Evolutionary conservation across 2,329 filamentous ascomycete species (phyloP).

Genomic region (Exophiala oligosperma): DNA sequence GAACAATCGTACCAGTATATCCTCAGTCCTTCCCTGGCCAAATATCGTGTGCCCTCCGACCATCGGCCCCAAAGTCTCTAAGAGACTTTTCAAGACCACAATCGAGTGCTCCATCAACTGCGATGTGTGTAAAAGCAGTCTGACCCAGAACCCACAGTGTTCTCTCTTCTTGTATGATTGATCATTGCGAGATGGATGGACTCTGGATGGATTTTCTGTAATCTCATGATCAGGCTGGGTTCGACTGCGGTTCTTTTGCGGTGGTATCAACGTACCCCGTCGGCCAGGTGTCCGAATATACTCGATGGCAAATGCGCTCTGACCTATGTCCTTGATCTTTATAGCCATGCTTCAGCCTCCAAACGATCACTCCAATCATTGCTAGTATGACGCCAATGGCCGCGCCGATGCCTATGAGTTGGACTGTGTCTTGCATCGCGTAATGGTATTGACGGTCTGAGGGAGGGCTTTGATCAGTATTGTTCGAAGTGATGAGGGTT

Average conservation of each 20-base stretch:
- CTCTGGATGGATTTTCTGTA: background rate
- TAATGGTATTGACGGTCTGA: background rate
- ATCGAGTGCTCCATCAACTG: too few species aligned
- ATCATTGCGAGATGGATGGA: background rate
- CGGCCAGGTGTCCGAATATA: background rate
- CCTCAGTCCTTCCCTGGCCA: too few species aligned
- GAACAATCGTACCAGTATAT: too few species aligned
- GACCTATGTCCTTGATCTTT: background rate
- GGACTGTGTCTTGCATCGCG: background rate
- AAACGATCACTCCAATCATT: background rate
- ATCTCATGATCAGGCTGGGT: background rate
- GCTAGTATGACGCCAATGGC: background rate
- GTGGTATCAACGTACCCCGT: background rate
- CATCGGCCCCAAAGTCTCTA: too few species aligned
- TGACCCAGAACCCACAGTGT: too few species aligned
- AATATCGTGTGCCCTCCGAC: too few species aligned
- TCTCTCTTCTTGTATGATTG: too few species aligned
- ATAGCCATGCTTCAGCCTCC: background rate
- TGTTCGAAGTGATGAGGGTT: background rate
- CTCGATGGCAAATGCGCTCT: background rate
- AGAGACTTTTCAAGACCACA: too few species aligned
- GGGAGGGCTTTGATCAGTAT: background rate
- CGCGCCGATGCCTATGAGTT: background rate
- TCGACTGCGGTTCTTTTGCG: background rate
- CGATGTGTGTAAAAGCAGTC: too few species aligned